Base-by-base conservation (phyloP, 176 grass and related monocot genomes). In the Canna indica region DNA sequence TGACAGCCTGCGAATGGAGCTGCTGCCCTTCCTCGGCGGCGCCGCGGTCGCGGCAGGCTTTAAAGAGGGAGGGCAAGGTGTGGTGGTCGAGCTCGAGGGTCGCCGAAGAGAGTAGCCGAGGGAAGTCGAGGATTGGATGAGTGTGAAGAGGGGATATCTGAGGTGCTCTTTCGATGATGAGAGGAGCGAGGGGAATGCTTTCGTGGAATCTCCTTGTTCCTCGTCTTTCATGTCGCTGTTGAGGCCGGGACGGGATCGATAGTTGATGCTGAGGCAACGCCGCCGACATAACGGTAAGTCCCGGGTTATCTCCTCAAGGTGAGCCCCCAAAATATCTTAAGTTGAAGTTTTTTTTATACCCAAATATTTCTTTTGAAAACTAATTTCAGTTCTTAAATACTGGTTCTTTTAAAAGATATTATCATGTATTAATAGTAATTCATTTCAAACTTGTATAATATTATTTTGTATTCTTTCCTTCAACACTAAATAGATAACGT, bases 1-100 rank as follows among this genome's bases (percentile, higher is more conserved):
- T 76, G 61, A 76, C 31, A 5, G 74, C 74, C 30, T 36, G 61
- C 22, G 60, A 44, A 2, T 76, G 74, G 31, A 76, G 42, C 46
- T 76, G 59, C 60, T 42, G 74, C 10, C 59, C 44, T 47, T 76
- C 74, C 20, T 22, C 45, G 11, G 30, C 15, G 39, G 74, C 32
- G 0, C 10, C 10, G 50, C 54, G 70, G 30, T 26, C 44, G 12
- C 31, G 44, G 56, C 72, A 74, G 24, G 63, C 17, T 39, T 45
- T 22, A 0, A 76, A 66, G 31, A 66, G 45, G 61, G 61, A 64
- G 22, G 42, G n/a, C 28, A 76, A 53, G 61, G 61, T 22, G 59
- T 26, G 10, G 27, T 5, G 9, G 46, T 52, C 28, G 59, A 14
- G 41, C 44, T 61, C 41, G 42, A 50, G 41, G 62, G 39, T 7